Conservation (phyloP, 305 asterid genomes). For the Fraxinus ornus region DNA sequence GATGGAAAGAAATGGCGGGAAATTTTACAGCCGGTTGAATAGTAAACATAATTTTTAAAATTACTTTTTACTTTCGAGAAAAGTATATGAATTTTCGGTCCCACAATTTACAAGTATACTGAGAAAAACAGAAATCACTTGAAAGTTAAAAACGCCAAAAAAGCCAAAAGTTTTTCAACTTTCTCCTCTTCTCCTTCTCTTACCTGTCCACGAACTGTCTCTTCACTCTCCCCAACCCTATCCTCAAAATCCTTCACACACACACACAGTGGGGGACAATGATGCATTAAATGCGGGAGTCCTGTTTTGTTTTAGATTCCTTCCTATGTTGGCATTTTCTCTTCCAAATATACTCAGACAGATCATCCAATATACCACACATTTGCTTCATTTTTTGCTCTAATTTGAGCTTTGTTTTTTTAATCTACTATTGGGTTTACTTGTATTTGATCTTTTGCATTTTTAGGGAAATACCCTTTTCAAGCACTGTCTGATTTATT, state of each 20-base stretch:
- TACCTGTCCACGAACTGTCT: conserved; percentile 16
- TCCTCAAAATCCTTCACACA: neutral
- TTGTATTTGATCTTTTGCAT: neutral
- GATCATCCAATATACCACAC: neutral
- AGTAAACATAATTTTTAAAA: neutral
- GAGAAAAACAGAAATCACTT: neutral
- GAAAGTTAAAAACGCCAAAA: neutral
- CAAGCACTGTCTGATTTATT: neutral
- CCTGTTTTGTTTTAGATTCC: neutral
- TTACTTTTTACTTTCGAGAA: neutral
- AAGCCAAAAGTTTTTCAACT: conserved; percentile 4
- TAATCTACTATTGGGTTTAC: neutral
- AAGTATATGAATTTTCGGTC: neutral
- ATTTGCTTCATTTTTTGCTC: neutral
- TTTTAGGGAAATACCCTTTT: neutral
- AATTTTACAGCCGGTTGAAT: neutral
- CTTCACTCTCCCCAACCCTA: conserved; percentile 23
- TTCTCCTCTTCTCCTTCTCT: conserved; percentile 4
- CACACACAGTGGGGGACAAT: conserved; percentile 9
- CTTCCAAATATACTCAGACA: neutral
- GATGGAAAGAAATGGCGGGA: neutral
- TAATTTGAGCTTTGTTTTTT: conserved; percentile 4
- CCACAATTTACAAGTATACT: neutral
- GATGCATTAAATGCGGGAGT: conserved; percentile 31
- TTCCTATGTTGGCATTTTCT: conserved; percentile 3